phyloP scores from a whole-genome alignment of 1,284 basidiomycete genomes.

The Sporisorium graminicola region DNA sequence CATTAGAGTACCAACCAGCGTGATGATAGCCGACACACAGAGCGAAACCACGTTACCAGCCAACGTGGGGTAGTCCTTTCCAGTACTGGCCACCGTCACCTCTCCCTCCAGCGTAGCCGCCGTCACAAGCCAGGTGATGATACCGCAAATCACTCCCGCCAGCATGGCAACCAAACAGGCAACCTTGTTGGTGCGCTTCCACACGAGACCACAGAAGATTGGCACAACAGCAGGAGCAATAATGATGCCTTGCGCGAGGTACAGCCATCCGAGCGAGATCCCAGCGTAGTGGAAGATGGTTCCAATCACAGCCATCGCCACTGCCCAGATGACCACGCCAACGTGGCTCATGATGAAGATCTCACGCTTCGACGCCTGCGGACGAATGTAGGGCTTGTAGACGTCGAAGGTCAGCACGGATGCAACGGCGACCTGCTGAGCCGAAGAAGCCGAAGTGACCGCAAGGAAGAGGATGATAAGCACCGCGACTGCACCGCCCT shows the following conservation, averaged over 20 bases:
- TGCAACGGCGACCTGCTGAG: slow-evolving; percentile 87
- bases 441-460: slow-evolving; percentile 84
- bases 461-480: slow-evolving; percentile 77
- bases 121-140: slow-evolving; percentile 86
- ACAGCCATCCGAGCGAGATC: slow-evolving; percentile 77
- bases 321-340: slow-evolving; percentile 75
- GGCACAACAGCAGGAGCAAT: slow-evolving; percentile 88
- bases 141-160: slow-evolving; percentile 78
- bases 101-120: slow-evolving; percentile 79
- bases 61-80: slow-evolving; percentile 77
- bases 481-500: slow-evolving; percentile 80
- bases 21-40: slow-evolving; percentile 82
- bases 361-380: slow-evolving; percentile 75
- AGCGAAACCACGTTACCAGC: slow-evolving; percentile 90
- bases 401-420: slow-evolving; percentile 74
- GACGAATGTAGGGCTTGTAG: slow-evolving; percentile 79
- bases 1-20: slow-evolving; percentile 72
- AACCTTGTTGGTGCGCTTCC: slow-evolving; percentile 58
- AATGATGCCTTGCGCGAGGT: slow-evolving; percentile 79
- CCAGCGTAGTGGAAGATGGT: slow-evolving; percentile 81
- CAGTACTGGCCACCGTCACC: slow-evolving; percentile 77
- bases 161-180: slow-evolving; percentile 77
- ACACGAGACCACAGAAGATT: slow-evolving; percentile 79
- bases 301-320: slow-evolving; percentile 85
- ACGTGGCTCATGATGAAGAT: slow-evolving; percentile 78